Evolutionary conservation across 2,329 filamentous ascomycete species (phyloP).

Genomic region (Neocucurbitaria cava): DNA sequence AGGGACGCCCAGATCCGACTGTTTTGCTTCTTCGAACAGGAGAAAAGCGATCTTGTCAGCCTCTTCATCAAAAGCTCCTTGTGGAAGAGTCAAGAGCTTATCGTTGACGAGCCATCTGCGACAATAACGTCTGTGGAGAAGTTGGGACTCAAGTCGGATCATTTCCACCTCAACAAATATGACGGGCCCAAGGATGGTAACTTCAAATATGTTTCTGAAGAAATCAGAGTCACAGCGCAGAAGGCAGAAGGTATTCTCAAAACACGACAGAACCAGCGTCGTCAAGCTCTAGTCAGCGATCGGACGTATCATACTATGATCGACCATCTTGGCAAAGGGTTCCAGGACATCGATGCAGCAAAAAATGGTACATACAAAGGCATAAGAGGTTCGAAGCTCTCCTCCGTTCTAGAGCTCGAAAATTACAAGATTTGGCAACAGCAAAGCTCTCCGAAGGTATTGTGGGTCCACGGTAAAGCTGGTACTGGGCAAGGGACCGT

Average conservation of each 20-base stretch:
- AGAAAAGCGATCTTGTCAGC: conserved; percentile 24
- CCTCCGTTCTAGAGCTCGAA: conserved; percentile 19
- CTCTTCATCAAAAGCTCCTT: conserved; percentile 16
- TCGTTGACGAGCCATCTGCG: conserved; percentile 39
- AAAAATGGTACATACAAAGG: conserved; percentile 19
- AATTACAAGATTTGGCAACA: conserved; percentile 22
- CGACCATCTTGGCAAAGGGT: conserved; percentile 25
- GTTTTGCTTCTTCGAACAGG: conserved; percentile 30
- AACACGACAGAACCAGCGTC: conserved; percentile 25
- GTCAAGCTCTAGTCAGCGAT: conserved; percentile 23
- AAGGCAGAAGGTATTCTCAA: conserved; percentile 31
- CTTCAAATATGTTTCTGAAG: conserved; percentile 31
- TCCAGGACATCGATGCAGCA: conserved; percentile 22
- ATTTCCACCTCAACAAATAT: conserved; percentile 43
- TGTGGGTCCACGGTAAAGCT: conserved; percentile 34
- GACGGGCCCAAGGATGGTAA: conserved; percentile 33
- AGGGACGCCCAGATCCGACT: conserved; percentile 26
- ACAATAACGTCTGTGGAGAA: conserved; percentile 30
- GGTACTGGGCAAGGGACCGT: conserved; percentile 27
- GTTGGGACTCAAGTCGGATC: conserved; percentile 32
- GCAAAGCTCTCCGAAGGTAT: conserved; percentile 7
- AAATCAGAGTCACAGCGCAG: conserved; percentile 28
- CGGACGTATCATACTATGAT: conserved; percentile 23
- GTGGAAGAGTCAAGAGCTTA: conserved; percentile 28
- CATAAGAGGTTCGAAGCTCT: conserved; percentile 12